Evolutionary conservation across 202 grass and related monocot genomes (phyloP).

Genomic region (Tripidium arundinaceum): DNA sequence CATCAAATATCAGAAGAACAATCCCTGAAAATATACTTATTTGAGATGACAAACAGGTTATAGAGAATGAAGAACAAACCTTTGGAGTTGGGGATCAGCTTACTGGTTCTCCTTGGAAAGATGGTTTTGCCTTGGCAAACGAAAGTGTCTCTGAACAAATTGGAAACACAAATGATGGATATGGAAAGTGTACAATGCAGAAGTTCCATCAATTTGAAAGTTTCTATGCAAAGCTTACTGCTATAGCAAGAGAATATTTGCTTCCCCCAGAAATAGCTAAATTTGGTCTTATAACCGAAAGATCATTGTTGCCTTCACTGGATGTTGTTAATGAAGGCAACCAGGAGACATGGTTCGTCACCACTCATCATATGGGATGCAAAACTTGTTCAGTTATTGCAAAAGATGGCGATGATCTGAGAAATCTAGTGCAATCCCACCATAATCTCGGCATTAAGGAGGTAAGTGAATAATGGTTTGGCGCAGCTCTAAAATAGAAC

Average conservation of each 20-base stretch:
- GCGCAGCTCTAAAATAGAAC: conserved; percentile 12
- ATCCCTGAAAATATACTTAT: conserved; percentile 42
- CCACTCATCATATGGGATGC: conserved; percentile 63
- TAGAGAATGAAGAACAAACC: conserved; percentile 65
- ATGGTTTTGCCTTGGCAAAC: conserved; percentile 74
- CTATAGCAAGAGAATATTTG: conserved; percentile 81
- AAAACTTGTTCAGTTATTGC: conserved; percentile 61
- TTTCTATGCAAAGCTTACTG: conserved; percentile 69
- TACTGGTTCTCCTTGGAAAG: conserved; percentile 55
- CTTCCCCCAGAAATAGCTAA: conserved; percentile 71
- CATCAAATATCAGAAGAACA: conserved; percentile 24
- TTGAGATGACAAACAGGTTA: conserved; percentile 69
- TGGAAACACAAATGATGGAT: conserved; percentile 38
- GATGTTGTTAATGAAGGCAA: conserved; percentile 38
- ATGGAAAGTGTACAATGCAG: conserved; percentile 48
- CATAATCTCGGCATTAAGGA: conserved; percentile 57
- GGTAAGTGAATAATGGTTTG: conserved; percentile 40
- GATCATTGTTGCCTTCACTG: conserved; percentile 47
- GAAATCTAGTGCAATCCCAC: conserved; percentile 59
- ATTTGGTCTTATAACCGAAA: conserved; percentile 74
- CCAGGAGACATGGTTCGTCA: conserved; percentile 61
- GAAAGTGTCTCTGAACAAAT: conserved; percentile 50
- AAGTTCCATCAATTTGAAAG: conserved; percentile 70
- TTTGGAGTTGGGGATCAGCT: conserved; percentile 46
- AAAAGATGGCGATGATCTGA: conserved; percentile 69